A percentile compares a stretch with the other conserved stretches of the same genome.
phyloP scores from a whole-genome alignment of 306 rosid species.

The Pyrus betulifolia region DNA sequence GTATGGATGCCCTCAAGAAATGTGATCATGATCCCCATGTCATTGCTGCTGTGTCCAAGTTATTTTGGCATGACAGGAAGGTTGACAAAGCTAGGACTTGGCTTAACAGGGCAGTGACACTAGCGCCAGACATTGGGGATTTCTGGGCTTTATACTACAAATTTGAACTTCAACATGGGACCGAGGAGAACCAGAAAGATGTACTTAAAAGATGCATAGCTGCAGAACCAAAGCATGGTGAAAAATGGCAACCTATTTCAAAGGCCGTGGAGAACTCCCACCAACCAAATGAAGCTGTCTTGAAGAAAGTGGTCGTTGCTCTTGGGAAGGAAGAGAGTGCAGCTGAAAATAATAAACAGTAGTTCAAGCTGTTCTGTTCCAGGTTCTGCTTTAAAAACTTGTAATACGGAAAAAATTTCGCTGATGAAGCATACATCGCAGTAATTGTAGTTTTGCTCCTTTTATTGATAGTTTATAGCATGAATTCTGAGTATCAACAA shows the following conservation, averaged over 20 bases:
- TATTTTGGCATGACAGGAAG: slow-evolving; percentile 86
- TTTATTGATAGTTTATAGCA: neutral
- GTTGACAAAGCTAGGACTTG: slow-evolving; percentile 88
- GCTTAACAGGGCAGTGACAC: slow-evolving; percentile 83
- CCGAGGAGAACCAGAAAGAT: slow-evolving; percentile 76
- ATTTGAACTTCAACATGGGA: slow-evolving; percentile 87
- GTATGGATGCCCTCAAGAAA: slow-evolving; percentile 86
- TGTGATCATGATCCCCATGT: slow-evolving; percentile 88
- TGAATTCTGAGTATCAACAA: too few relatives aligned
- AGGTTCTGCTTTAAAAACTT: too few relatives aligned
- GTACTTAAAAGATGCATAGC: slow-evolving; percentile 60
- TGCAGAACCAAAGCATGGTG: slow-evolving; percentile 93
- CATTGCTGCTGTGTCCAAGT: slow-evolving; percentile 75
- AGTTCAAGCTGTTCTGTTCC: too few relatives aligned
- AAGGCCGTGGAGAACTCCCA: slow-evolving; percentile 69
- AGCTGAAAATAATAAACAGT: neutral
- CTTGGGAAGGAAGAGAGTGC: slow-evolving; percentile 69
- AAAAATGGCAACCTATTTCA: slow-evolving; percentile 70
- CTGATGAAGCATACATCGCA: neutral
- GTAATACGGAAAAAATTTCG: neutral
- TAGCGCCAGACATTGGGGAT: slow-evolving; percentile 91
- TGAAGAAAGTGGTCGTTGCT: slow-evolving; percentile 72
- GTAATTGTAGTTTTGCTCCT: neutral
- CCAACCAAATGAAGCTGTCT: slow-evolving; percentile 70
- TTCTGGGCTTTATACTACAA: slow-evolving; percentile 83